Conservation (phyloP, 1,139 yeast genomes). For the Pichia sp. region DNA sequence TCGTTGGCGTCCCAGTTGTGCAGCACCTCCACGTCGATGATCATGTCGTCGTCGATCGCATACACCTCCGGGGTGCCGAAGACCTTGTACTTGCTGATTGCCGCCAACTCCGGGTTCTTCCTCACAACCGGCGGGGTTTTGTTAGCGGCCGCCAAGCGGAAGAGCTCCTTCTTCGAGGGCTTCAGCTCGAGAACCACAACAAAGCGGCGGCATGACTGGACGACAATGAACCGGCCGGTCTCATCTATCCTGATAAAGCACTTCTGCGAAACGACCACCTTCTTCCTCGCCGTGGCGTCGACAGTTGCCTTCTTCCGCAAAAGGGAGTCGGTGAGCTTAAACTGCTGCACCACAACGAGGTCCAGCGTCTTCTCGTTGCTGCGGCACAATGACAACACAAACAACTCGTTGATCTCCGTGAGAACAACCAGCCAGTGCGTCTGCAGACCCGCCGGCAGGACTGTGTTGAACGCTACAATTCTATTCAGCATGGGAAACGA, state of each 20-base stretch:
- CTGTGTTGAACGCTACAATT: slow-evolving; percentile 7
- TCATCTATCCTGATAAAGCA: slow-evolving; percentile 10
- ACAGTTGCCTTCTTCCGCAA: background rate
- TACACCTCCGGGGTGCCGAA: slow-evolving; percentile 3
- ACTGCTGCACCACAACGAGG: slow-evolving; percentile 2
- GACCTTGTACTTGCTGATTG: slow-evolving; percentile 5
- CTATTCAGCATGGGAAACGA: slow-evolving; percentile 4
- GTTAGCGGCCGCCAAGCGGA: background rate
- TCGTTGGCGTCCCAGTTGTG: background rate
- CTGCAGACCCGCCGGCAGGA: slow-evolving; percentile 4
- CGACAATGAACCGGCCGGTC: slow-evolving; percentile 1
- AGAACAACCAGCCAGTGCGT: slow-evolving; percentile 11
- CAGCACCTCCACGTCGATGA: background rate
- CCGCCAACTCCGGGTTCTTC: background rate
- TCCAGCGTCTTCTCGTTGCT: background rate
- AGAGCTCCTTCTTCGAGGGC: slow-evolving; percentile 11
- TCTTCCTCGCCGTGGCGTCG: background rate
- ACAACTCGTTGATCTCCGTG: slow-evolving; percentile 12
- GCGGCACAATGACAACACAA: slow-evolving; percentile 2
- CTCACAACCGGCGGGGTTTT: slow-evolving; percentile 1
- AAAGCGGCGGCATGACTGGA: slow-evolving; percentile 8
- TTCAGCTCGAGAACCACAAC: slow-evolving; percentile 8
- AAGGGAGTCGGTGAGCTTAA: background rate
- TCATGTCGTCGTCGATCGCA: background rate
- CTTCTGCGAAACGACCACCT: slow-evolving; percentile 1